Base-by-base conservation (phyloP, 2,329 filamentous ascomycete genomes). In the Tolypocladium album region DNA sequence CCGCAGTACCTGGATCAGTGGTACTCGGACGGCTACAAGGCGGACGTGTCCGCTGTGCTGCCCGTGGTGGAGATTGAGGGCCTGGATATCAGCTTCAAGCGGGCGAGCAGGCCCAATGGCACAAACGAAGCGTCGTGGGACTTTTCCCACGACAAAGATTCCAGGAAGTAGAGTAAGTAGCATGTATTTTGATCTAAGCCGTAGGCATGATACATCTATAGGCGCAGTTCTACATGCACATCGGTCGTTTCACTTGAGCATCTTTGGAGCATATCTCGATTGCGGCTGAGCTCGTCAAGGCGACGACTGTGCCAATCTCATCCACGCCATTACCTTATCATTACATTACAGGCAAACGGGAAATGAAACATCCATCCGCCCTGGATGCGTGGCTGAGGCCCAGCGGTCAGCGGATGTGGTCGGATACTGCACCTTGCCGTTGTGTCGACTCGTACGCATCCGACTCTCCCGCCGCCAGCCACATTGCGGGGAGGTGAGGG, bases 101-200 rank as follows among this genome's bases (percentile, higher is more conserved):
- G 76, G 59, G 71, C 75, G 3, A 75, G 76, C 50, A 71, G 75
- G 55, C 77, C 76, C 24, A 83, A 82, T 58, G 84, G 83, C 13
- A 79, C 81, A 59, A 85, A 87, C 34, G 75, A 77, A 65, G 80
- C 83, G 20, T 76, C 76, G 45, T 87, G 85, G 71, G 78, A 84
- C 59, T 78, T 79, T 34, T 79, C 78, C 64, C 79, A 79, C 20
- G 72, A 75, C 56, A 69, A 71, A 59, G 74, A 76, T 43, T 59
- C 64, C 42, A 64, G 63, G n/a, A 57, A 36, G 50, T 20, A 53
- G 31, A 22, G 9, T 12, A n/a, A n/a, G 20, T 22, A 36, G 4
- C 7, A 5, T 52, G 47, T 12, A 34, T 7, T n/a, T 52, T 20
- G 3, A 13, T 11, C n/a, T 13, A 7, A 12, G n/a, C 42, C 8